phyloP scores from a whole-genome alignment of 352 stramenopile species.

The Phytophthora megakarya region DNA sequence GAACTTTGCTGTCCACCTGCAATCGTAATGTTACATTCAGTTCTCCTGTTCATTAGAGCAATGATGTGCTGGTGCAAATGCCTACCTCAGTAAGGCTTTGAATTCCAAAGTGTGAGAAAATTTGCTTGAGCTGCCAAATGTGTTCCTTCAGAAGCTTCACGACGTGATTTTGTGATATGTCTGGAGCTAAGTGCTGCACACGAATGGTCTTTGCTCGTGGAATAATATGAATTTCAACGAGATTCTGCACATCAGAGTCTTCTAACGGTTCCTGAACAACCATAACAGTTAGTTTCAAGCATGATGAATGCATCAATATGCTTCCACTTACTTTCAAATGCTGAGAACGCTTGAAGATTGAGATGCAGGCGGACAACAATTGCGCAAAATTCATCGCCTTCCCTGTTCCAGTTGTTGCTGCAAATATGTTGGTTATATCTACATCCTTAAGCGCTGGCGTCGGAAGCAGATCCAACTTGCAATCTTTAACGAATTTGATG shows the following conservation, averaged over 20 bases:
- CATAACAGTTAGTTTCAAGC: neutral
- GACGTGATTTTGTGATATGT: constrained; percentile 71
- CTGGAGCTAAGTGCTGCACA: constrained; percentile 64
- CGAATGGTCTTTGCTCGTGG: constrained; percentile 57
- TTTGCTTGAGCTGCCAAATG: constrained; percentile 77
- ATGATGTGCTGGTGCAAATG: neutral
- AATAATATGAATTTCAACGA: constrained; percentile 60
- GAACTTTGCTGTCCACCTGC: constrained; percentile 57
- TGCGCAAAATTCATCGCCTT: constrained; percentile 58
- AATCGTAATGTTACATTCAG: neutral
- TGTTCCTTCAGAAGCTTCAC: constrained; percentile 71
- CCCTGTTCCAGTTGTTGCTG: constrained; percentile 31
- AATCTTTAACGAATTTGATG: constrained; percentile 69
- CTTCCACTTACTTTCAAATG: constrained; percentile 29
- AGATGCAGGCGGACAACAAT: constrained; percentile 52
- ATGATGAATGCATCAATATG: neutral
- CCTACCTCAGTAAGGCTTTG: constrained; percentile 64
- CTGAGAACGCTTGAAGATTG: constrained; percentile 49
- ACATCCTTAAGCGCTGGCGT: constrained; percentile 48
- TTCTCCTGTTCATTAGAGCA: neutral
- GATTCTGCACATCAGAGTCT: constrained; percentile 41
- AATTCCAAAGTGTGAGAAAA: constrained; percentile 74
- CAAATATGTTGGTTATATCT: constrained; percentile 62
- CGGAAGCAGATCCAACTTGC: constrained; percentile 44
- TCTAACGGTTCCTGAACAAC: constrained; percentile 11